Conservation (phyloP, 2,329 filamentous ascomycete genomes). For the Exophiala sideris region DNA sequence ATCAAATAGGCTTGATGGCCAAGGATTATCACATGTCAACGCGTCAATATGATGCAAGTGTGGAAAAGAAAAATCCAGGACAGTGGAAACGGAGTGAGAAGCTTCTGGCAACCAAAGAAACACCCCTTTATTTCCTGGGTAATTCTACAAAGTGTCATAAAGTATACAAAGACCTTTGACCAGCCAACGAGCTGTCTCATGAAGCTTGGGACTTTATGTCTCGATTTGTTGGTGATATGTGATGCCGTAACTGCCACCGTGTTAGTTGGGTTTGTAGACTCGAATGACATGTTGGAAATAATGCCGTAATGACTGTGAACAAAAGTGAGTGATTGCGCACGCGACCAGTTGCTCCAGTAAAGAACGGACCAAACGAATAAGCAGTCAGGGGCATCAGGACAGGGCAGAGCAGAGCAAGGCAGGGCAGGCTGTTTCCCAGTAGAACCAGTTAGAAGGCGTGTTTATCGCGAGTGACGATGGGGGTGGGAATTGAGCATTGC, state of each 20-base stretch:
- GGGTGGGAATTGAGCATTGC: neutral
- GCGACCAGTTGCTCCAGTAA: neutral
- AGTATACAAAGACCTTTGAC: neutral
- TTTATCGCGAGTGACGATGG: neutral
- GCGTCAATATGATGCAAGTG: neutral
- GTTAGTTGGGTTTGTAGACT: neutral
- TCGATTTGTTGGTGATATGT: no score
- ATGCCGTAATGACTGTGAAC: neutral
- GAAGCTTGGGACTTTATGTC: neutral
- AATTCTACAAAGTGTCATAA: neutral
- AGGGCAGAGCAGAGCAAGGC: neutral
- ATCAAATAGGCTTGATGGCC: neutral
- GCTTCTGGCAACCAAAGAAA: neutral
- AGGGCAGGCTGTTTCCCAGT: neutral
- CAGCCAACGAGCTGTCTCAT: neutral
- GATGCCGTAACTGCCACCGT: neutral
- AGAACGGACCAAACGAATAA: neutral
- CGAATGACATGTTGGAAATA: neutral
- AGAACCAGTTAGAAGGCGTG: neutral
- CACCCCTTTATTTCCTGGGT: neutral
- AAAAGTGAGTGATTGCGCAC: neutral
- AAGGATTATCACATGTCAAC: conserved; percentile 1
- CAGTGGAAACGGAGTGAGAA: neutral
- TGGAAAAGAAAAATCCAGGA: neutral
- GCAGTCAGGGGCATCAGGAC: neutral